Percentiles rank a stretch among this genome's conserved stretches.
Conservation (phyloP, 129 eudicot species). For the Chrysanthemum makinoi region DNA sequence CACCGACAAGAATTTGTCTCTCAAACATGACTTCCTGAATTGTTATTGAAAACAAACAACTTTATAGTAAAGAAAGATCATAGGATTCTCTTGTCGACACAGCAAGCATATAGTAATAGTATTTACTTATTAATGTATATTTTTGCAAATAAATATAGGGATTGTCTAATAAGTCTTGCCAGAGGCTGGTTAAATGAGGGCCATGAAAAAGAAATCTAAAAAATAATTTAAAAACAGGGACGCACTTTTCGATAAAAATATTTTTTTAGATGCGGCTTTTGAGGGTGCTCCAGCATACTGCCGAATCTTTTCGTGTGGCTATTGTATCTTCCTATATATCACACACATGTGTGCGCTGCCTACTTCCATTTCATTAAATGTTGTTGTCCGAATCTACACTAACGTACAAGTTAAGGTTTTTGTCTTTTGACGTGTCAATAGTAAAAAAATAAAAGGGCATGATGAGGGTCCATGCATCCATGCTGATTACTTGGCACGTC, state of each 20-base stretch:
- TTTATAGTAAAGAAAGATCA: conserved; percentile 14
- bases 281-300: too few relatives aligned
- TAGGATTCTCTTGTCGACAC: conserved; percentile 29
- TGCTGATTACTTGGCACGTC: conserved; percentile 17
- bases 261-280: too few relatives aligned
- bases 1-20: not conserved
- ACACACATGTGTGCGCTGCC: conserved; percentile 1
- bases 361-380: conserved; percentile 29
- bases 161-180: too few relatives aligned
- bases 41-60: conserved; percentile 11
- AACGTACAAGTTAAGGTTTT: conserved; percentile 34
- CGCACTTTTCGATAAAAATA: too few relatives aligned
- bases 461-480: conserved; percentile 24
- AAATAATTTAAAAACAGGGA: too few relatives aligned
- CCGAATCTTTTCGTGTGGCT: too few relatives aligned
- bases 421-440: conserved; percentile 28
- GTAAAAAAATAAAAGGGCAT: not conserved
- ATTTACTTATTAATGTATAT: not conserved
- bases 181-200: too few relatives aligned
- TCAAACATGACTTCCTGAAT: not conserved
- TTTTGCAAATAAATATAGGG: too few relatives aligned
- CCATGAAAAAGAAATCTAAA: too few relatives aligned
- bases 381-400: conserved; percentile 25
- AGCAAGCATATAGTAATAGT: not conserved
- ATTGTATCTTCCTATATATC: too few relatives aligned